Evolutionary conservation across 768 basidiomycete species (phyloP).

Genomic region (Sporobolomyces roseus): DNA sequence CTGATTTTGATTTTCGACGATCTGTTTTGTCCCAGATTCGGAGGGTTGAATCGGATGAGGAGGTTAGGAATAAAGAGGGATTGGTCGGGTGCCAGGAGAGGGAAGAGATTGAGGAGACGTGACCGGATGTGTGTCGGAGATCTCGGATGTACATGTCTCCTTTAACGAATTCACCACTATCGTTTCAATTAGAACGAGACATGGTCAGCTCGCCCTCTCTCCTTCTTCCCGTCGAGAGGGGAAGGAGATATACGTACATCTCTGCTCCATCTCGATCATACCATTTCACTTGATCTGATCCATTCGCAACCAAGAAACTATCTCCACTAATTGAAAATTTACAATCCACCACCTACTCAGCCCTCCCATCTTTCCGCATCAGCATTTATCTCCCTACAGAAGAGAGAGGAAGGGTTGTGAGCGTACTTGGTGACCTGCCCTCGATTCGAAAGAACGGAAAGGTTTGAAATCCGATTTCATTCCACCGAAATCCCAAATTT

Average conservation of each 20-base stretch:
- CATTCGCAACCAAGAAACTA: conserved; percentile 79
- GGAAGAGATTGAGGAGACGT: conserved; percentile 84
- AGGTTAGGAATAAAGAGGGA: conserved; percentile 75
- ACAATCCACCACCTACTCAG: conserved; percentile 75
- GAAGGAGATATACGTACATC: conserved; percentile 55
- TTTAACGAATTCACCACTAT: conserved; percentile 62
- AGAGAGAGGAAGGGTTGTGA: not conserved
- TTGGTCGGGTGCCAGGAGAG: conserved; percentile 93
- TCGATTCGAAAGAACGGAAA: conserved; percentile 92
- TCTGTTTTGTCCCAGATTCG: conserved; percentile 96
- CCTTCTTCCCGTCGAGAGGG: no score
- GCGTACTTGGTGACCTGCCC: conserved; percentile 24
- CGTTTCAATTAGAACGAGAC: conserved; percentile 46
- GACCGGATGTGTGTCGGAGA: conserved; percentile 97
- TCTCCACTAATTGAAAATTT: conserved; percentile 85
- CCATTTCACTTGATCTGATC: conserved; percentile 78
- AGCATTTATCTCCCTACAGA: no score
- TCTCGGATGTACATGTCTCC: conserved; percentile 98
- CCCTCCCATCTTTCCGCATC: not conserved
- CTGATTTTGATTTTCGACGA: conserved; percentile 86
- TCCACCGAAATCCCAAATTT: conserved; percentile 98
- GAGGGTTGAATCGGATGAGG: conserved; percentile 92
- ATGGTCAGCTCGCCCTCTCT: no score
- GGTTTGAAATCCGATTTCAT: conserved; percentile 83
- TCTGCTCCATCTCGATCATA: conserved; percentile 92